Conservation (phyloP, 2,329 filamentous ascomycete species). For the Sphaerostilbella broomeana region DNA sequence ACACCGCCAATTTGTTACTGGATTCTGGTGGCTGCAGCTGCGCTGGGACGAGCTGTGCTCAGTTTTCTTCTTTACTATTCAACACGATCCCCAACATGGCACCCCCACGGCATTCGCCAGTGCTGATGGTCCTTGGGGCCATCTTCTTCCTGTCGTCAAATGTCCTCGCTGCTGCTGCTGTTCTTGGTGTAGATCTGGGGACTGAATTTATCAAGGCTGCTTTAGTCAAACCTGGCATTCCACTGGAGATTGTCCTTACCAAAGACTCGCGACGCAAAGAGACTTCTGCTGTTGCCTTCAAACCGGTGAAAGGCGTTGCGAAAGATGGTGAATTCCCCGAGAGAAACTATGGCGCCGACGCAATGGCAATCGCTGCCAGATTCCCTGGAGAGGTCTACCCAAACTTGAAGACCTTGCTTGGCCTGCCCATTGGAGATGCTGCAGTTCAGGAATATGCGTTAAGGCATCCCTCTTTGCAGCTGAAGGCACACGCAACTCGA, state of each 20-base stretch:
- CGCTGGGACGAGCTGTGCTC: constrained; percentile 15
- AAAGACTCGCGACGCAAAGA: constrained; percentile 98
- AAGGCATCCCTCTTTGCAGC: constrained; percentile 70
- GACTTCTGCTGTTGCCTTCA: constrained; percentile 84
- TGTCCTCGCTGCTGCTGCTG: constrained; percentile 57
- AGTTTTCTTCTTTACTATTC: constrained; percentile 1
- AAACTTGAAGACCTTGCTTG: constrained; percentile 88
- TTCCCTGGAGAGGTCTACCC: constrained; percentile 93
- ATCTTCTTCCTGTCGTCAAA: constrained; percentile 34
- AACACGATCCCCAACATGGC: constrained; percentile 28
- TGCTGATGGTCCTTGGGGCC: constrained; percentile 34
- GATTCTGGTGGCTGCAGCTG: too few relatives aligned
- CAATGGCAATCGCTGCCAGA: constrained; percentile 75
- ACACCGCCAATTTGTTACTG: too few relatives aligned
- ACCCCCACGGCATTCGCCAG: constrained; percentile 27
- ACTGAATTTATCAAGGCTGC: constrained; percentile 96
- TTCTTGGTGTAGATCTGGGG: constrained; percentile 87
- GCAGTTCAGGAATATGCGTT: constrained; percentile 63
- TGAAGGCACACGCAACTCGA: constrained; percentile 53
- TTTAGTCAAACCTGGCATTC: constrained; percentile 92
- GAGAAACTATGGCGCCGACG: constrained; percentile 85
- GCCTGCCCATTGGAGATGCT: constrained; percentile 56
- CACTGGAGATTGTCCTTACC: constrained; percentile 93
- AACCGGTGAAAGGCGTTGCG: constrained; percentile 62
- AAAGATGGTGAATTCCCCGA: constrained; percentile 70